A percentile compares a stretch with the other conserved stretches of the same genome.
Conservation (phyloP, 257 asterid species). For the Solanum sejunctum region DNA sequence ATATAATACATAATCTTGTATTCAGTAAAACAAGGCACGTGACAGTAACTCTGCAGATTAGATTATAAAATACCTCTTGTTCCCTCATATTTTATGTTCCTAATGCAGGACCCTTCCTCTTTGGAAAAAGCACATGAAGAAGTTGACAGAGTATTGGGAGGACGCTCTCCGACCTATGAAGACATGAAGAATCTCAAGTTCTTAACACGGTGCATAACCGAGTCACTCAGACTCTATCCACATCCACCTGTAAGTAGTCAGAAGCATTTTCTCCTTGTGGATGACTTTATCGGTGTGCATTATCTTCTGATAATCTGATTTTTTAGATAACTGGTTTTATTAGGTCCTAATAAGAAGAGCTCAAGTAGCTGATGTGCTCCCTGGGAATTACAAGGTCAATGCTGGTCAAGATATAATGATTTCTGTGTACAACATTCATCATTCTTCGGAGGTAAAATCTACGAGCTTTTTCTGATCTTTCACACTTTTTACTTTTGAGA, state of each 20-base stretch:
- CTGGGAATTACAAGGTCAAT: slow-evolving; percentile 83
- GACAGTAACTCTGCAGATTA: neutral
- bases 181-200: slow-evolving; percentile 78
- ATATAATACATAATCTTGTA: neutral
- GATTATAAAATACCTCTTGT: neutral
- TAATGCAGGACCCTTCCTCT: slow-evolving; percentile 49
- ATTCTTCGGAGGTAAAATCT: slow-evolving; percentile 53
- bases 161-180: slow-evolving; percentile 69
- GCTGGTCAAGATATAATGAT: slow-evolving; percentile 97
- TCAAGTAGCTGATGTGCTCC: slow-evolving; percentile 63
- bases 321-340: neutral
- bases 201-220: slow-evolving; percentile 73
- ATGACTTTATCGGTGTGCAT: neutral
- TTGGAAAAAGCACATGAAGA: slow-evolving; percentile 79
- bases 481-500: neutral
- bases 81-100: neutral
- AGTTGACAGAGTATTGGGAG: slow-evolving; percentile 74
- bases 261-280: neutral
- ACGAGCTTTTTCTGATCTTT: neutral
- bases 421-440: slow-evolving; percentile 93
- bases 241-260: slow-evolving; percentile 80
- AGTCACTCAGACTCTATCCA: slow-evolving; percentile 91
- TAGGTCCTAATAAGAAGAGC: slow-evolving; percentile 92
- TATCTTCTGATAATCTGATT: neutral
- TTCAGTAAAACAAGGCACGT: neutral